Percentiles rank a stretch among this genome's conserved stretches.
Evolutionary conservation across 768 basidiomycete species (phyloP).

Genomic region (Russula emetica): DNA sequence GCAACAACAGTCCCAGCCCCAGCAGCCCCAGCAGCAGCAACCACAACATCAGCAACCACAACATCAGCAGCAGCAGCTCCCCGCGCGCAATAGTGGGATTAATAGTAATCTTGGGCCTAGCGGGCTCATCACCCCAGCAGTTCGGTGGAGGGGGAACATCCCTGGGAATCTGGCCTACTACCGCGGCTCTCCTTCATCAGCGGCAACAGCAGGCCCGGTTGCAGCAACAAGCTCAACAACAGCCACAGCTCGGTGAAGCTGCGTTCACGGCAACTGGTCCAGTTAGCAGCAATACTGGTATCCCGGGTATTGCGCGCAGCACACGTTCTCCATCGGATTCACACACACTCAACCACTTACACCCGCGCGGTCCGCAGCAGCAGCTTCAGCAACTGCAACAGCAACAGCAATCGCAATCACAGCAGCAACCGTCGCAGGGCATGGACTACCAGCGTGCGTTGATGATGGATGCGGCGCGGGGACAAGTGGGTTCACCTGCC

Average conservation of each 20-base stretch:
- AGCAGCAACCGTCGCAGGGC: constrained; percentile 30
- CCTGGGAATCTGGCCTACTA: constrained; percentile 7
- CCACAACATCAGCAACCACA: constrained; percentile 22
- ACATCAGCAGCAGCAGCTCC: constrained; percentile 33
- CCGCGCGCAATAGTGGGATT: constrained; percentile 12
- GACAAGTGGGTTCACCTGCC: constrained; percentile 9
- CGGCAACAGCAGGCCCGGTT: constrained; percentile 41
- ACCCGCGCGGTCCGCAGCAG: constrained; percentile 32
- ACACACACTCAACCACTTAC: constrained; percentile 44
- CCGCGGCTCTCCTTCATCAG: constrained; percentile 13
- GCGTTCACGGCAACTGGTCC: constrained; percentile 39
- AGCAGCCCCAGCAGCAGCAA: neutral
- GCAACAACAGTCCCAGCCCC: constrained; percentile 25
- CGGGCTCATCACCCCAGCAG: constrained; percentile 19
- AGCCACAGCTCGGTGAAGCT: constrained; percentile 36
- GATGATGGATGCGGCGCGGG: constrained; percentile 12
- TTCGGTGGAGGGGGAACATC: constrained; percentile 20
- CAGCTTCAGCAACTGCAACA: constrained; percentile 32
- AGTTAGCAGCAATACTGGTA: constrained; percentile 33
- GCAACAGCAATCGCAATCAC: constrained; percentile 30
- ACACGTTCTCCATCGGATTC: constrained; percentile 71
- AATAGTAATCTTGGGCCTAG: constrained; percentile 12
- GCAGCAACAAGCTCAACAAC: constrained; percentile 30
- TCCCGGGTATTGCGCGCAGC: constrained; percentile 73
- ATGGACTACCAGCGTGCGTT: constrained; percentile 26